Conservation (phyloP, 2,329 filamentous ascomycete genomes). For the Zymoseptoria passerinii region DNA sequence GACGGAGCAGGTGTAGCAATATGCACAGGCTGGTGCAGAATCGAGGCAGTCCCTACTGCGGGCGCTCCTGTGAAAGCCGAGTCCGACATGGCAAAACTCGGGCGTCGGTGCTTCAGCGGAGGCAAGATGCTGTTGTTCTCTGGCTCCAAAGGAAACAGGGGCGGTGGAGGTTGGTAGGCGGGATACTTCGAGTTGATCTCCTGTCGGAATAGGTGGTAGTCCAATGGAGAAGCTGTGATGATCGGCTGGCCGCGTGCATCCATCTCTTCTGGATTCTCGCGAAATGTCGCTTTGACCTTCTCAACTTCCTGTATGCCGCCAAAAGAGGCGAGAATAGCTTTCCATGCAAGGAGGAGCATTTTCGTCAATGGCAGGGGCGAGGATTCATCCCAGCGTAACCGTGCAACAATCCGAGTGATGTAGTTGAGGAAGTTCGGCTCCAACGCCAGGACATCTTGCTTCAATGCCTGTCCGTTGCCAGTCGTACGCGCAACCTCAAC, state of each 20-base stretch:
- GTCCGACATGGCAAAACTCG: constrained; percentile 25
- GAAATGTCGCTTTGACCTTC: constrained; percentile 63
- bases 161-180: constrained; percentile 82
- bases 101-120: constrained; percentile 67
- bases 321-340: constrained; percentile 76
- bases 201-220: constrained; percentile 93
- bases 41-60: constrained; percentile 52
- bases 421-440: constrained; percentile 61
- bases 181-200: constrained; percentile 98
- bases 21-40: constrained; percentile 90
- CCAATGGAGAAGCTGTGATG: constrained; percentile 86
- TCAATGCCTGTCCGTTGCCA: constrained; percentile 21
- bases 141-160: constrained; percentile 73
- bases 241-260: constrained; percentile 59
- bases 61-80: constrained; percentile 40
- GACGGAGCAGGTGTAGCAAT: constrained; percentile 98
- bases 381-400: constrained; percentile 49
- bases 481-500: constrained; percentile 37
- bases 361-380: constrained; percentile 49
- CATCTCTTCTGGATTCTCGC: constrained; percentile 48
- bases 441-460: constrained; percentile 27
- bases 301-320: constrained; percentile 69
- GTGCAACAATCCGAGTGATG: constrained; percentile 53
- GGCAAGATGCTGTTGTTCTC: constrained; percentile 89
- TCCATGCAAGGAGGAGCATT: constrained; percentile 74